A percentile compares a stretch with the other conserved stretches of the same genome.
Evolutionary conservation across 345 rosid genomes (phyloP).

Genomic region (Rhodamnia argentea): DNA sequence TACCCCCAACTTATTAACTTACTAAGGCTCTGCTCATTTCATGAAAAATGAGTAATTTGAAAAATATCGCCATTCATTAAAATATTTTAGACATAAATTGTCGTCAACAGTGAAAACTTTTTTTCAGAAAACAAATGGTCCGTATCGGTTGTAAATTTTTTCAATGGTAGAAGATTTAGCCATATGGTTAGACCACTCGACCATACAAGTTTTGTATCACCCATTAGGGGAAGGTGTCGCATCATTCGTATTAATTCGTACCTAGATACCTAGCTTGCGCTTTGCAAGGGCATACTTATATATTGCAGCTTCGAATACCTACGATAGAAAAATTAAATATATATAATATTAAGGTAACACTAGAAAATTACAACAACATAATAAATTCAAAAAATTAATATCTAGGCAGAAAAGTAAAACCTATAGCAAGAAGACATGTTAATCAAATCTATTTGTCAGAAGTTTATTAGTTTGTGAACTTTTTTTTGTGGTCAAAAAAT

Average conservation of each 20-base stretch:
- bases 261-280: neutral
- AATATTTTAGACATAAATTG: no score
- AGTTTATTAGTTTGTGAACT: no score
- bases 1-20: no score
- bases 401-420: neutral
- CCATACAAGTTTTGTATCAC: accelerated
- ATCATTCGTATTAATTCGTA: neutral
- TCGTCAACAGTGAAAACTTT: no score
- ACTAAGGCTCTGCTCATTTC: no score
- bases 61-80: no score
- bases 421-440: neutral
- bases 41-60: no score
- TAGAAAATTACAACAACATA: neutral
- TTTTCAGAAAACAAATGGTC: neutral
- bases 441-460: neutral
- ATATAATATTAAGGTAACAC: neutral
- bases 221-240: neutral
- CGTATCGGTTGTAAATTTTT: neutral
- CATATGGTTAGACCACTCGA: neutral
- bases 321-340: neutral
- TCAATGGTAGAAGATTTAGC: neutral
- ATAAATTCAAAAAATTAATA: neutral
- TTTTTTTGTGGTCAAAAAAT: no score
- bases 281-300: neutral
- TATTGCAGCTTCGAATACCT: neutral